These are phyloP conservation scores for Candida sp. DNA, from an alignment of 1,139 yeast genomes.

Conservation along the genomic window DNA sequence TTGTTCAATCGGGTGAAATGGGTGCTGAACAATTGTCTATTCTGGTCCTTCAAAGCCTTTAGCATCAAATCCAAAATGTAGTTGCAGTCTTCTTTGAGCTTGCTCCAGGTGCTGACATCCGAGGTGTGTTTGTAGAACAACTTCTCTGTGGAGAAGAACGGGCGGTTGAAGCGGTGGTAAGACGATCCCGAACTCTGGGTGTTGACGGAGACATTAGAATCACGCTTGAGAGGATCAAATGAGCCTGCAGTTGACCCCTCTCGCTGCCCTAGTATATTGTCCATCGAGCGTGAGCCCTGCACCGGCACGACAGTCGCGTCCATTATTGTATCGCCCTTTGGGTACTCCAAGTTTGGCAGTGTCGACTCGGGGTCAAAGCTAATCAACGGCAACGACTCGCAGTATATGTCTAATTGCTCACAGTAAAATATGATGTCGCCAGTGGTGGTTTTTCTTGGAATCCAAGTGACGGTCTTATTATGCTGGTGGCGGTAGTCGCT, in stretches of 20 bases:
- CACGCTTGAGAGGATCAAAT: constrained; percentile 41
- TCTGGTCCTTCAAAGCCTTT: constrained; percentile 52
- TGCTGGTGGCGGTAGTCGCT: constrained; percentile 32
- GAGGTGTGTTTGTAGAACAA: constrained; percentile 60
- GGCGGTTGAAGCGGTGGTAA: constrained; percentile 48
- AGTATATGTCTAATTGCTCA: constrained; percentile 59
- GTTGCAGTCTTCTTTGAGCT: constrained; percentile 47
- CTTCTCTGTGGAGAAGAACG: constrained; percentile 42
- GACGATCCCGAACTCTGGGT: constrained; percentile 28
- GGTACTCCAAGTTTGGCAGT: constrained; percentile 31
- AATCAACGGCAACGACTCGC: constrained; percentile 56
- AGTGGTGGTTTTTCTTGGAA: constrained; percentile 58
- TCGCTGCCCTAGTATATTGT: constrained; percentile 12
- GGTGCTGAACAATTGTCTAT: constrained; percentile 53
- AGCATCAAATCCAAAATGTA: constrained; percentile 49
- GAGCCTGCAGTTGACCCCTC: constrained; percentile 12
- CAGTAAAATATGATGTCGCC: constrained; percentile 65
- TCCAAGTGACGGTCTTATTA: constrained; percentile 43
- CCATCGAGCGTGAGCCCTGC: constrained; percentile 11
- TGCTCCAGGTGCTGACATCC: constrained; percentile 65
- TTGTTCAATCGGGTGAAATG: constrained; percentile 57
- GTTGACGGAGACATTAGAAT: constrained; percentile 40
- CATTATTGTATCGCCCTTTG: constrained; percentile 27
- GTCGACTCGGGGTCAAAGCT: constrained; percentile 21
- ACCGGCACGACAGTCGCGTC: constrained; percentile 25